Evolutionary conservation across 371 early-diverging fungal genomes (phyloP).

Genomic region (Scutellospora calospora): DNA sequence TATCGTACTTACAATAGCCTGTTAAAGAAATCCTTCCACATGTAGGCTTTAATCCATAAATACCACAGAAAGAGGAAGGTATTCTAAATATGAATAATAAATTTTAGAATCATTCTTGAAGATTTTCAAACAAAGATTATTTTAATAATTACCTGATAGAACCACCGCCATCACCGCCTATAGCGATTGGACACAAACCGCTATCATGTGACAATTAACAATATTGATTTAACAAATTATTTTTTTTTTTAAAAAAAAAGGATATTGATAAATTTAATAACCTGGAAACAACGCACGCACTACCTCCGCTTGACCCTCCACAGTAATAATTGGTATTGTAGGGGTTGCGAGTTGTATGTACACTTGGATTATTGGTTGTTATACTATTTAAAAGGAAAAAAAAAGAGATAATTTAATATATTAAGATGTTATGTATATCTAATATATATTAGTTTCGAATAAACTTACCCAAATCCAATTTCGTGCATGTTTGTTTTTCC

Average conservation of each 20-base stretch:
- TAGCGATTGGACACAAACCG: conserved; percentile 71
- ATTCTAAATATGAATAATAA: conserved; percentile 52
- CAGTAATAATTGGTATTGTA: conserved; percentile 62
- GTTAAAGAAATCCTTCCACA: conserved; percentile 64
- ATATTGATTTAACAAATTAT: too few species aligned
- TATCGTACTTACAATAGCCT: conserved; percentile 52
- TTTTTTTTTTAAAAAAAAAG: too few species aligned
- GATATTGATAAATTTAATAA: too few species aligned
- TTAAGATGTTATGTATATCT: conserved; percentile 27
- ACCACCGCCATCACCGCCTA: conserved; percentile 84
- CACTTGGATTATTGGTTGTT: conserved; percentile 61
- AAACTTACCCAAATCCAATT: conserved; percentile 59
- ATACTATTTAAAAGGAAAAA: conserved; percentile 38
- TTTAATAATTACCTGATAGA: conserved; percentile 54
- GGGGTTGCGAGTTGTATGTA: conserved; percentile 75
- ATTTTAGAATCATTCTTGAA: background rate
- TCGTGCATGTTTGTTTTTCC: conserved; percentile 72
- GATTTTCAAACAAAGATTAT: background rate
- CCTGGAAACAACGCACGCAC: conserved; percentile 59
- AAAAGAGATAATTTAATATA: background rate
- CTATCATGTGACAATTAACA: conserved; percentile 44
- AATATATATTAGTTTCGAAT: too few species aligned
- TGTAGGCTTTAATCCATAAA: conserved; percentile 80
- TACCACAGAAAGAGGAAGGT: conserved; percentile 75
- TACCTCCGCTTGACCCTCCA: conserved; percentile 81